These are phyloP conservation scores for Zalaria sp. DNA, from an alignment of 2,329 filamentous ascomycete species.

Conservation along the genomic window DNA sequence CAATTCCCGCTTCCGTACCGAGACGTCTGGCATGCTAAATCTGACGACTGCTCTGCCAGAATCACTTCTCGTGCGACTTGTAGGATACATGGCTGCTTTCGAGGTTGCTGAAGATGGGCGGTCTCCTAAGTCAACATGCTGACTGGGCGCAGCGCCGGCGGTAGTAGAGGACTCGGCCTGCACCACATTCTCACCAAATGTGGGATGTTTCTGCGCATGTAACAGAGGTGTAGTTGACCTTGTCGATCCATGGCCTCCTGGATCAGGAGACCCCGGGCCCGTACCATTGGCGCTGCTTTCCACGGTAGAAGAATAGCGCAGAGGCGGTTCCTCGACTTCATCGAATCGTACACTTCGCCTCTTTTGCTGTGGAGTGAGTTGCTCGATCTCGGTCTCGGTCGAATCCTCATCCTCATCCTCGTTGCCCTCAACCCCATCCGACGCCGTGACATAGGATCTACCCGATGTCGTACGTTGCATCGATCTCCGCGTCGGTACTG, in stretches of 20 bases:
- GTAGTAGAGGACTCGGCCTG: too few relatives aligned
- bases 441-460: background rate
- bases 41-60: slow-evolving; percentile 17
- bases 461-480: background rate
- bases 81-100: too few relatives aligned
- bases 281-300: background rate
- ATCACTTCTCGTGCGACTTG: too few relatives aligned
- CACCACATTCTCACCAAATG: too few relatives aligned
- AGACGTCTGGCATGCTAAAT: slow-evolving; percentile 27
- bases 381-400: slow-evolving; percentile 5
- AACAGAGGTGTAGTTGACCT: too few relatives aligned
- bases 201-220: too few relatives aligned
- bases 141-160: too few relatives aligned
- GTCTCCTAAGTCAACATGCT: too few relatives aligned
- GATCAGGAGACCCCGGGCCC: too few relatives aligned
- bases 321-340: background rate
- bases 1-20: slow-evolving; percentile 18
- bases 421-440: background rate
- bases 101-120: too few relatives aligned
- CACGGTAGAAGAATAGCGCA: background rate
- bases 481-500: background rate
- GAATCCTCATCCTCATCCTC: slow-evolving; percentile 10
- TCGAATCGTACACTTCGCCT: background rate
- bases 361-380: background rate
- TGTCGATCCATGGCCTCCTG: too few relatives aligned